Evolutionary conservation across 192 early-diverging fungal genomes (phyloP).

Genomic region (Cladochytrium replicatum): DNA sequence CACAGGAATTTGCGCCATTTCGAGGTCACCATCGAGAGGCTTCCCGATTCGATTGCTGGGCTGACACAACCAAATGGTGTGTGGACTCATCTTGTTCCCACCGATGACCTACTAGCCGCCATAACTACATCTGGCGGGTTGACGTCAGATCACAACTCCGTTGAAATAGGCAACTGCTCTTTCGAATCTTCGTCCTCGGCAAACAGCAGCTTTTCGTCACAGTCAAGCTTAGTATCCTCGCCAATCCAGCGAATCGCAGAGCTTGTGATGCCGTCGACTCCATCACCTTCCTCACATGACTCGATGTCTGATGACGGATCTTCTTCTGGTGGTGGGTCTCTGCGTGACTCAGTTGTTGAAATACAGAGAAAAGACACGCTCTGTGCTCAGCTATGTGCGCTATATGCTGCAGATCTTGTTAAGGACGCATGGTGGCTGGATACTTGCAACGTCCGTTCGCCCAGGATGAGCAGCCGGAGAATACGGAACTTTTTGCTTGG

Average conservation of each 20-base stretch:
- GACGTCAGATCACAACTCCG: too few species aligned
- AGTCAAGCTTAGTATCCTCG: neutral
- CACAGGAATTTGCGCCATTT: neutral
- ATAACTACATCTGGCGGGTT: too few species aligned
- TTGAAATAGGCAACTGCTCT: neutral
- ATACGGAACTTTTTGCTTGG: neutral
- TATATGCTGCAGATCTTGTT: neutral
- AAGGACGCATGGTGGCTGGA: neutral
- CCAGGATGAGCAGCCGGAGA: neutral
- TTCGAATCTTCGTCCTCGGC: neutral
- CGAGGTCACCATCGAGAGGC: neutral
- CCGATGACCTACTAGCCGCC: too few species aligned
- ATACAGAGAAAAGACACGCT: neutral
- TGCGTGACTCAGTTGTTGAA: neutral
- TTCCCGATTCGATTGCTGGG: neutral
- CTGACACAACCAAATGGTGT: too few species aligned
- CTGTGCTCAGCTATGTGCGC: neutral
- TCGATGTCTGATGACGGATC: neutral
- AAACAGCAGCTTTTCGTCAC: neutral
- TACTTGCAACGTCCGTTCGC: neutral
- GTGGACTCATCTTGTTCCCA: too few species aligned
- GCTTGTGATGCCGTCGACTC: neutral
- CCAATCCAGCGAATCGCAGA: neutral
- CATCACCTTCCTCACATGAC: neutral
- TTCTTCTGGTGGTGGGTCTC: too few species aligned